Evolutionary conservation across 352 stramenopile genomes (phyloP), one percentile per base, ranked within the genome.

Genomic region (Phytopythium cucurbitacearum): DNA sequence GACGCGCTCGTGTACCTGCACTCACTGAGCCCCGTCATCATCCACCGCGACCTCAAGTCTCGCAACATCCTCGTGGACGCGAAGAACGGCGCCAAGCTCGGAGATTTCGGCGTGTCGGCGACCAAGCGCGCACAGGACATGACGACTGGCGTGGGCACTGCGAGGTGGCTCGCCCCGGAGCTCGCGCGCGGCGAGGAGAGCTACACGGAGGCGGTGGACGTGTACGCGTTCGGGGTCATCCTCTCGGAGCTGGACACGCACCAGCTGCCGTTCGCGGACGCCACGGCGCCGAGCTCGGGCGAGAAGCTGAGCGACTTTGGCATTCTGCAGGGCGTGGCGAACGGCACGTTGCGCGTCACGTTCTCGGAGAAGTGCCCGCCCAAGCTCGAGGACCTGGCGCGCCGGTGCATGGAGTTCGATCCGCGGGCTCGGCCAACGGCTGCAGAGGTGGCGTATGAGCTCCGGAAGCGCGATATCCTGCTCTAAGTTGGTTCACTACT

Each of bases 41-140:
- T 88, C 58, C 77, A 88, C 53, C 74, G 77, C 35, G 77, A 88
- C 56, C 71, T 88, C 52, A 86, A 88, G 51, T 84, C 71, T n/a
- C 75, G 77, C 51, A 89, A 89, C 64, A 74, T 89, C 45, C 60
- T 89, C 13, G 56, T 89, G 9, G 73, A 86, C 55, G 66, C 65
- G 6, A 76, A 72, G 53, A 85, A 84, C 42, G 71, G 71, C 15
- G 78, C 78, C 34, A 89, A 89, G 51, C 59, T 89, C 12, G 73
- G 64, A 45, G 78, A 89, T 60, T 89, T 89, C 60, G 78, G 78
- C 6, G 76, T 87, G 10, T 86, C 78, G 28, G 65, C 73, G 4
- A 64, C 69, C 33, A 84, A 85, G 51, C 64, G 73, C 33, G 62
- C 73, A 50, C 41, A 58, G 15, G 73, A 87, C 34, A 89, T 88